Evolutionary conservation across 1,284 basidiomycete species (phyloP), one percentile per base, ranked within the genome.

Genomic region (Ceratobasidium sp.): DNA sequence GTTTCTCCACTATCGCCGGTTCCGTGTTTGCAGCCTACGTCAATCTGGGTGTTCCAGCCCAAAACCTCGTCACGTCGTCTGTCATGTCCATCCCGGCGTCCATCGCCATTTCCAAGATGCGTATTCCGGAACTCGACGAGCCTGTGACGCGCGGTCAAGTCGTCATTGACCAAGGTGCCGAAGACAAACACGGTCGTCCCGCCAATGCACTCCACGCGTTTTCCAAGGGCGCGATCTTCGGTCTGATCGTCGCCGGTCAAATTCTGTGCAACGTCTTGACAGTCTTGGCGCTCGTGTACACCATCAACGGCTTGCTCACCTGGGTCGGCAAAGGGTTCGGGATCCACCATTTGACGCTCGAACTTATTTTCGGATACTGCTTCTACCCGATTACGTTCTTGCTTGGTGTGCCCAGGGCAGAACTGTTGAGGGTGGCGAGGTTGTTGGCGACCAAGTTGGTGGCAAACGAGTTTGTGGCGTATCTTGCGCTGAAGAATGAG

Each of bases 61-160:
- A 62, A 65, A 94, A 93, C 80, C 85, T 97, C 34, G 85, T 97
- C 77, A 95, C 94, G 4, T 92, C 94, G 3, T 94, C 92, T 10
- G 91, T 97, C 76, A 97, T 97, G 94, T 92, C 90, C 79, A 97
- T 97, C 77, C 94, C 94, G 10, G 94, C 95, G 0, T 94, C 94
- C 12, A 94, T 97, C 79, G 88, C 94, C 1, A 94, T 96, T 76
- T 91, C 90, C 79, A 97, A 97, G 82, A 83, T 96, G 77, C 90
- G 93, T 59, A 78, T 90, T 23, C 94, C 94, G 1, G 94, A 97
- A 82, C 81, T 85, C 52, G 92, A 95, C 58, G 91, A 92, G 77
- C 92, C 94, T 55, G 85, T 95, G 71, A 96, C 95, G 39, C 89
- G 92, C 64, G 94, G 94, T 21, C 86, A 83, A 36, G 86, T 95